These are phyloP conservation scores for Colletotrichum truncatum DNA, from an alignment of 2,329 filamentous ascomycete genomes.

Conservation along the genomic window DNA sequence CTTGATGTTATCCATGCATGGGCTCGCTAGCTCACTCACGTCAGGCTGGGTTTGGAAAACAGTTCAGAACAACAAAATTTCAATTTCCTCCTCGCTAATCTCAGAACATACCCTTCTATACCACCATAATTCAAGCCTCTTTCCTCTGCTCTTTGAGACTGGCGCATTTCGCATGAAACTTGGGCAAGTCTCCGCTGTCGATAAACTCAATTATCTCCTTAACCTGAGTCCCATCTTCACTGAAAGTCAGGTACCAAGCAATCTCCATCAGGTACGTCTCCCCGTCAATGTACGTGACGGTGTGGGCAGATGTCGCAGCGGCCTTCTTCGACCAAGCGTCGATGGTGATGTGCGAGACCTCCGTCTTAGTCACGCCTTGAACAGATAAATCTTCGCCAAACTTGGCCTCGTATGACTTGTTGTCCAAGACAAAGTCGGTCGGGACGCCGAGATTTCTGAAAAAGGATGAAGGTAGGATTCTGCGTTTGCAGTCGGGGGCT, in stretches of 20 bases:
- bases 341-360: not conserved
- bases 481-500: not conserved
- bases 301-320: not conserved
- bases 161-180: not conserved
- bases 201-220: not conserved
- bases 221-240: not conserved
- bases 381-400: not conserved
- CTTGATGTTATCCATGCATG: too few relatives aligned
- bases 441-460: not conserved
- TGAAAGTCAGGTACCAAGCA: not conserved
- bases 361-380: not conserved
- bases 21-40: too few relatives aligned
- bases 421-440: not conserved
- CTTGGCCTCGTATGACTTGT: not conserved
- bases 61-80: too few relatives aligned
- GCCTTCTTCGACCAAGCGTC: not conserved
- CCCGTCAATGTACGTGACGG: not conserved
- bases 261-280: not conserved
- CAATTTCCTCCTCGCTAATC: too few relatives aligned
- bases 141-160: not conserved
- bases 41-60: too few relatives aligned
- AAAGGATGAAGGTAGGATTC: not conserved
- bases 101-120: too few relatives aligned
- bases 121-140: too few relatives aligned
- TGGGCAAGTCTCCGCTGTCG: not conserved